Evolutionary conservation across 1,284 basidiomycete genomes (phyloP).

Genomic region (Pyrrhoderma lamaoense): DNA sequence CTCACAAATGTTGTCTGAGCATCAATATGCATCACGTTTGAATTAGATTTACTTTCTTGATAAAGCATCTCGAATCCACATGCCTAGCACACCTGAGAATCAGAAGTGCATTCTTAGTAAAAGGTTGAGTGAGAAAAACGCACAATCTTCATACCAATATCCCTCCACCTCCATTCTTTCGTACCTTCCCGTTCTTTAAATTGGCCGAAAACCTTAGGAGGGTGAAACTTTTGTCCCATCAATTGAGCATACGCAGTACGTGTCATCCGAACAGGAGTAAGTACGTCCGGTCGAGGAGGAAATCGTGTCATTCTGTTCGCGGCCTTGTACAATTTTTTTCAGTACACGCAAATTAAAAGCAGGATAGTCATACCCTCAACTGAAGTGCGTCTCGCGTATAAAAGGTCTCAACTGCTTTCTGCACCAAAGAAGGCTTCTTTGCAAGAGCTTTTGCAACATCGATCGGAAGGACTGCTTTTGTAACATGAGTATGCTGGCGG

Average conservation of each 20-base stretch:
- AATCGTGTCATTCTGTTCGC: conserved; percentile 87
- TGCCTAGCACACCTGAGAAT: conserved; percentile 42
- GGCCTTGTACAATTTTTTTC: conserved; percentile 38
- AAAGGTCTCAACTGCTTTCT: conserved; percentile 84
- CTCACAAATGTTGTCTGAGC: conserved; percentile 42
- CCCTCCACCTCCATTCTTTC: conserved; percentile 65
- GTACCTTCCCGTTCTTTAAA: conserved; percentile 59
- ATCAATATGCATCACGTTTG: conserved; percentile 34
- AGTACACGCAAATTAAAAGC: background rate
- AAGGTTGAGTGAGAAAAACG: conserved; percentile 21
- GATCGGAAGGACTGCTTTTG: conserved; percentile 74
- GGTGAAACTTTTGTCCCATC: conserved; percentile 84
- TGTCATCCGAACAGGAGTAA: conserved; percentile 68
- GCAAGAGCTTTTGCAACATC: conserved; percentile 71
- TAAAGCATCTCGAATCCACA: conserved; percentile 95
- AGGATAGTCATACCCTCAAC: conserved; percentile 56
- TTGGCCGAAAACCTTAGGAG: conserved; percentile 84
- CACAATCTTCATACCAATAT: conserved; percentile 88
- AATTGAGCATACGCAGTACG: conserved; percentile 91
- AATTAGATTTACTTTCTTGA: conserved; percentile 63
- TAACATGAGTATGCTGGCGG: conserved; percentile 68
- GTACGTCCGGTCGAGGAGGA: conserved; percentile 58
- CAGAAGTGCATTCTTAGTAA: background rate
- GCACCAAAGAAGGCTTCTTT: conserved; percentile 63
- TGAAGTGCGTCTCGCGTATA: conserved; percentile 88